Evolutionary conservation across 2,329 filamentous ascomycete species (phyloP), one percentile per base, ranked within the genome.

Genomic region (Neurospora sp.): DNA sequence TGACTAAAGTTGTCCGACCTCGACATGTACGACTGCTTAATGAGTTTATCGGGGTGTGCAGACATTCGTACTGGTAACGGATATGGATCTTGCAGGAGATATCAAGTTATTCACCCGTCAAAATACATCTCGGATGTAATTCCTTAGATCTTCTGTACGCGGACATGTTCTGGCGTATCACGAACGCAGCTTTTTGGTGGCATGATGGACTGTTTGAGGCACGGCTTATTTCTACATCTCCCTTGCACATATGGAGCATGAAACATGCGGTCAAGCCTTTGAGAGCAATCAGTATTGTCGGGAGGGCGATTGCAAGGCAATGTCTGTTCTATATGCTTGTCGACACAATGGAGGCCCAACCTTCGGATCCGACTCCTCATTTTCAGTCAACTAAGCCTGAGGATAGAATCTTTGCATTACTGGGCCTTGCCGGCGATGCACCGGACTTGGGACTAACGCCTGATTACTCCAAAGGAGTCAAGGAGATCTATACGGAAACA

Each of bases 41-140:
- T 4, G 40, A 43, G 1, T 9, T 43, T 2, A n/a, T 4, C 17
- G 1, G 0, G 4, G 19, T 42, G 9, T 19, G 42, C 17, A 2
- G 9, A 9, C 10, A 43, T n/a, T n/a, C 17, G 4, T 43, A 43
- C 8, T 43, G 42, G 42, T 4, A 43, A 43, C 42, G 42, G 6
- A n/a, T 43, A 5, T 43, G 42, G 42, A 43, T 43, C n/a, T 19
- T 43, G 42, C 42, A 43, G 17, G n/a, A 43, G 42, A 43, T 43
- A 0, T n/a, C 17, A 1, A n/a, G 17, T 10, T 10, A 10, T 0
- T 2, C 0, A 3, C 4, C 17, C 17, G n/a, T 43, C 42, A 43
- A 2, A 43, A 11, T n/a, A 9, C 17, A n/a, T n/a, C 17, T 19
- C 3, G 17, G 42, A 1, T 43, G 42, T 10, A n/a, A 43, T 5